Percentiles rank a stretch among this genome's conserved stretches.
phyloP scores from a whole-genome alignment of 75 land plant genomes.

The Cupressus sempervirens region DNA sequence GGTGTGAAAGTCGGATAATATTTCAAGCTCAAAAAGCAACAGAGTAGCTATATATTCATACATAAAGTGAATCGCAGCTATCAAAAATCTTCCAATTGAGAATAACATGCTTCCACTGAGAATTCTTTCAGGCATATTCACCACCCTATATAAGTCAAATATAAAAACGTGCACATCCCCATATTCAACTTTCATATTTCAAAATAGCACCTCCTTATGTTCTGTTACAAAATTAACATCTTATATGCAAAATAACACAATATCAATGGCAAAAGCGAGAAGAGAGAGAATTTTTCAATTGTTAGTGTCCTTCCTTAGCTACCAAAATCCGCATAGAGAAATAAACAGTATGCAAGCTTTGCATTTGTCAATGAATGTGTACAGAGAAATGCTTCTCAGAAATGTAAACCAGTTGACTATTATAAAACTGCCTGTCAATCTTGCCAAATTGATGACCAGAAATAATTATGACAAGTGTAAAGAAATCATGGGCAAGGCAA shows the following conservation, averaged over 20 bases:
- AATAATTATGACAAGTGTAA: neutral
- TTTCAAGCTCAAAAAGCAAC: neutral
- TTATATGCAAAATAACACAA: neutral
- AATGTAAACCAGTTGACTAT: neutral
- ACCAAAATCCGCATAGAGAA: neutral
- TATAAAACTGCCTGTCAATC: neutral
- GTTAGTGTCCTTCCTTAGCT: neutral
- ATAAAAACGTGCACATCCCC: neutral
- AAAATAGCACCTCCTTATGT: neutral
- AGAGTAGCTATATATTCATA: neutral
- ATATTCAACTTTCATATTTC: neutral
- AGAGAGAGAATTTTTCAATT: neutral
- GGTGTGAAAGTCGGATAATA: neutral
- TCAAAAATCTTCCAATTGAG: neutral
- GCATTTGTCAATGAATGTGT: neutral
- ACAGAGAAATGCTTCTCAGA: neutral
- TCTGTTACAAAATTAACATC: neutral
- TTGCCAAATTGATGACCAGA: neutral
- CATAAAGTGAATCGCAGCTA: neutral
- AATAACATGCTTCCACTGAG: neutral
- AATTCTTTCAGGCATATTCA: neutral
- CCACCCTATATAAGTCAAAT: neutral
- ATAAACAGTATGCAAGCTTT: neutral
- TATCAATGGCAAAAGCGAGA: neutral
- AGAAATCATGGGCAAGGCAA: neutral